A percentile compares a stretch with the other conserved stretches of the same genome.
These are phyloP conservation scores for Spergularia azorica DNA, from an alignment of 179 eudicot genomes.

Conservation along the genomic window DNA sequence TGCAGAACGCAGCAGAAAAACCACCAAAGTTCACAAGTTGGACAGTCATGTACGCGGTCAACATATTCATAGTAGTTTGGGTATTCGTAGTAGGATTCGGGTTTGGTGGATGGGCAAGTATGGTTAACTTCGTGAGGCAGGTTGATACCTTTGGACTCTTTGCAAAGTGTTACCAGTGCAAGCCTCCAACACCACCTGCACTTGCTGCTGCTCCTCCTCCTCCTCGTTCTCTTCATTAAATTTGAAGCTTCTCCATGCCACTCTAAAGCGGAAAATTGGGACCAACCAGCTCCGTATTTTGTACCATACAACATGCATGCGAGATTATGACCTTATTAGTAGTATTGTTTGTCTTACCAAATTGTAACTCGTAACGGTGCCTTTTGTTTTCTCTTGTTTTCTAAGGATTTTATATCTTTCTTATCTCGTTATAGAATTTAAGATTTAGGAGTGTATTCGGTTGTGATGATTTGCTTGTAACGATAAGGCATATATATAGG, in stretches of 20 bases:
- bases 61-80: slow-evolving; percentile 59
- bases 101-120: slow-evolving; percentile 55
- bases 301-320: slow-evolving; percentile 22
- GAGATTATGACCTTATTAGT: background rate
- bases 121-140: slow-evolving; percentile 65
- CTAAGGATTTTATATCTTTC: slow-evolving; percentile 2
- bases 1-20: slow-evolving; percentile 70
- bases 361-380: slow-evolving; percentile 17
- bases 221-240: slow-evolving; percentile 25
- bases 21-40: slow-evolving; percentile 69
- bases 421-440: slow-evolving; percentile 8
- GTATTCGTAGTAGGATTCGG: slow-evolving; percentile 55
- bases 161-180: slow-evolving; percentile 62
- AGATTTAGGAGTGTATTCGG: slow-evolving; percentile 14
- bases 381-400: background rate
- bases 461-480: slow-evolving; percentile 4
- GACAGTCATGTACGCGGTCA: slow-evolving; percentile 62
- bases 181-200: slow-evolving; percentile 36
- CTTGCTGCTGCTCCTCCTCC: background rate
- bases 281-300: slow-evolving; percentile 18
- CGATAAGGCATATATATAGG: slow-evolving; percentile 1
- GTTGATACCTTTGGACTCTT: slow-evolving; percentile 69
- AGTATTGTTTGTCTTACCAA: background rate
- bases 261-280: background rate
- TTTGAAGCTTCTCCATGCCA: background rate